Base-by-base conservation (phyloP, 805 yeast species). In the Wickerhamiella vanderwaltii region DNA sequence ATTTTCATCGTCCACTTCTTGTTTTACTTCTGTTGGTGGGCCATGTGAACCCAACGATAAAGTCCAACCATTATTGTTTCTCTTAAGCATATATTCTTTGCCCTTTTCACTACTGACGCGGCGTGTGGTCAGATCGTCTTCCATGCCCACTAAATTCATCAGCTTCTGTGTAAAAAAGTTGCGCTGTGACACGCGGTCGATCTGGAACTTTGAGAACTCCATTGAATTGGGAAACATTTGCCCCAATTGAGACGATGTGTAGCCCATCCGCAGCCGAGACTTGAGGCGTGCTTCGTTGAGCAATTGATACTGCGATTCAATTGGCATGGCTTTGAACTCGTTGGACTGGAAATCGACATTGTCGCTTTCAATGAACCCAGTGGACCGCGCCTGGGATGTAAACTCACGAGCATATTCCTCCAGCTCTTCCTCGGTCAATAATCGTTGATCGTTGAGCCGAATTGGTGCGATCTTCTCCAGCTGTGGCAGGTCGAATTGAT, bases 231-330 rank as follows among this genome's bases (percentile, higher is more conserved):
- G 94, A 52, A 88, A 91, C 42, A 85, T 63, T 4, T 72, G 64
- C 49, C 83, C 82, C 26, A 91, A 65, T 54, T 91, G 96, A n/a
- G 82, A 86, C 44, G 86, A 83, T 0, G 88, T 68, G 55, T 82
- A 87, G 1, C 99, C 99, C 94, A 91, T 79, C 63, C 99, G 75
- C 56, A 91, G 69, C 44, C 99, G 65, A 0, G 96, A 87, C 47
- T 85, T 71, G 19, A 86, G 63, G 43, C 99, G 60, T 12, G 94
- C 69, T 45, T 83, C 84, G 7, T 91, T 83, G 9, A 91, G 62
- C 3, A 85, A 73, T 72, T 86, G 84, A 56, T 91, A 91, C 56
- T 86, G 95, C 0, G 94, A 77, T 0, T 86, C 73, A 38, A 78
- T 63, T 0, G 98, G 95, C n/a, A 91, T 63, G 16, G 68, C 67